These are phyloP conservation scores for Talaromyces verruculosus DNA, from an alignment of 2,329 filamentous ascomycete species.

Conservation along the genomic window DNA sequence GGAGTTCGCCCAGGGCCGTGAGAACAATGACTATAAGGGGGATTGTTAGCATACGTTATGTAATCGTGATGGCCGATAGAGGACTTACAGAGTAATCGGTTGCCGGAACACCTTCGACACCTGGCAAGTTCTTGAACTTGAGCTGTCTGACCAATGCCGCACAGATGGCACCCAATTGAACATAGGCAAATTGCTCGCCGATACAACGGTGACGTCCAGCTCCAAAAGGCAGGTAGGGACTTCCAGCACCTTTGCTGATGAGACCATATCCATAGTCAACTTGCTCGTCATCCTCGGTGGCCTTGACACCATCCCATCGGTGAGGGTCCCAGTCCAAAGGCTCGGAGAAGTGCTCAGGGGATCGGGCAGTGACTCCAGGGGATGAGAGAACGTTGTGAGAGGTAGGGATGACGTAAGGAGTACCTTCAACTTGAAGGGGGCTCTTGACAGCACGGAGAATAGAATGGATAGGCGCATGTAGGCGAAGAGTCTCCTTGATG, in stretches of 20 bases:
- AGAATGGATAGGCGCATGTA: slow-evolving; percentile 71
- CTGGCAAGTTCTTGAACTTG: slow-evolving; percentile 59
- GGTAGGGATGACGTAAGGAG: slow-evolving; percentile 71
- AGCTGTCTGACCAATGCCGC: slow-evolving; percentile 62
- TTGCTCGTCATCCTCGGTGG: slow-evolving; percentile 53
- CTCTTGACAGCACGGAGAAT: slow-evolving; percentile 72
- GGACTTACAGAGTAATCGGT: slow-evolving; percentile 63
- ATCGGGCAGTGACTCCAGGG: slow-evolving; percentile 65
- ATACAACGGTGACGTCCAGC: slow-evolving; percentile 73
- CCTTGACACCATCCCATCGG: slow-evolving; percentile 54
- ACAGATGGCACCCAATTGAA: slow-evolving; percentile 66
- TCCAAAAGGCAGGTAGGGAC: slow-evolving; percentile 69
- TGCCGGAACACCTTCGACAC: slow-evolving; percentile 56
- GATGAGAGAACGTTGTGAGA: slow-evolving; percentile 77
- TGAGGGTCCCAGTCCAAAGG: slow-evolving; percentile 62
- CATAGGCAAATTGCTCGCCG: slow-evolving; percentile 73
- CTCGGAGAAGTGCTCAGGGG: slow-evolving; percentile 62
- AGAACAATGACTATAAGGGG: slow-evolving; percentile 59
- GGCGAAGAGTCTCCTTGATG: slow-evolving; percentile 69
- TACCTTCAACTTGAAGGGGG: slow-evolving; percentile 56
- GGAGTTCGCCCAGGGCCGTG: slow-evolving; percentile 68
- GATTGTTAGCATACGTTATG: background rate
- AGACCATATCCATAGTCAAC: slow-evolving; percentile 63
- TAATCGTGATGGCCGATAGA: background rate
- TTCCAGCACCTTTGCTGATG: slow-evolving; percentile 60